Base-by-base conservation (phyloP, 768 basidiomycete genomes). In the Lactarius pseudohatsudake region DNA sequence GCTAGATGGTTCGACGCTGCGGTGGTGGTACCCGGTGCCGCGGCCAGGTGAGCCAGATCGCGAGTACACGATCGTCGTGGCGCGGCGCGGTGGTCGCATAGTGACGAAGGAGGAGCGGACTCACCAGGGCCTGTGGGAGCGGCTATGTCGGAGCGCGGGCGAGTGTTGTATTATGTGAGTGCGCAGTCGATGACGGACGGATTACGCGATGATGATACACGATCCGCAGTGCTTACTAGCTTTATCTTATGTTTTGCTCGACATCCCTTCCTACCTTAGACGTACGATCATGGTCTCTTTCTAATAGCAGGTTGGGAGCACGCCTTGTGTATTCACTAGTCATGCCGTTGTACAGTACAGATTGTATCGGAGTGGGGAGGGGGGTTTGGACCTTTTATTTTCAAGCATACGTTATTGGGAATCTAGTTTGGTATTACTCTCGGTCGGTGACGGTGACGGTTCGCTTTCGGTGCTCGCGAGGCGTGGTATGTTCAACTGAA, bases 1-100 rank as follows among this genome's bases (percentile, higher is more conserved):
- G 57, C 72, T 84, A 18, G 76, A 77, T 9, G 83, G 81, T 15
- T 84, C 86, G 74, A 77, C 70, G n/a, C 72, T 89, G 54, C 76
- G 74, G 62, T 88, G 74, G 77, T 70, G 77, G 72, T 76, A 77
- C 70, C 67, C 75, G 3, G 72, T 77, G 3, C 77, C 77, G 10
- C 56, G 70, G 7, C 59, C 68, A 2, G 76, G 75, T 16, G 75
- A 74, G 53, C 65, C 69, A 22, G 72, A 76, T 9, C 63, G 70
- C 54, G 75, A 77, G 68, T 75, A 76, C 67, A 74, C 74, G 7
- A 74, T 77, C 61, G 70, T 67, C 18, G 69, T 78, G 45, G 68
- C 64, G 43, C 70, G 77, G 40, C 62, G 67, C 1, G 76, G 75
- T 9, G 77, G 77, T 9, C 72, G 71, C 30, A 76, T 78, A 61